Percentiles rank a stretch among this genome's conserved stretches.
Conservation (phyloP, 2,329 filamentous ascomycete species). For the Cladosporium cucumerinum region DNA sequence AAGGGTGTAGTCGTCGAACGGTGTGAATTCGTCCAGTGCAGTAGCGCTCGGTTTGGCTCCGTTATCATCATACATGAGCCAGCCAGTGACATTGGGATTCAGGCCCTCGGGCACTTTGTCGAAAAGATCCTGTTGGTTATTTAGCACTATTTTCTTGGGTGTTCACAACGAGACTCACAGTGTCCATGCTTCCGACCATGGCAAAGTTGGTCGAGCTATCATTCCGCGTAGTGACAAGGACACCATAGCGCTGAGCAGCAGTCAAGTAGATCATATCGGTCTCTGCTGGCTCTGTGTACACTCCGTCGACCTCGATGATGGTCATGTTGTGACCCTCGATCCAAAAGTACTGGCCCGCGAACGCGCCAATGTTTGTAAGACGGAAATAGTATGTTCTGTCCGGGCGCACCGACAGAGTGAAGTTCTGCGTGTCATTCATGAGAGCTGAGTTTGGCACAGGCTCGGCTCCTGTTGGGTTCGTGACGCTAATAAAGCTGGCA, state of each 20-base stretch:
- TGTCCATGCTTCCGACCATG: slow-evolving; percentile 52
- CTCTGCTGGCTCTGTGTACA: slow-evolving; percentile 58
- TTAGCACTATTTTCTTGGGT: slow-evolving; percentile 17
- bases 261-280: slow-evolving; percentile 62
- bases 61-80: slow-evolving; percentile 53
- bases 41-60: slow-evolving; percentile 50
- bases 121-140: slow-evolving; percentile 50
- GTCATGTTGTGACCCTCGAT: slow-evolving; percentile 64
- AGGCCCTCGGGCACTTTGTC: slow-evolving; percentile 63
- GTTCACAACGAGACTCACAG: slow-evolving; percentile 29
- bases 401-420: slow-evolving; percentile 45
- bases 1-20: slow-evolving; percentile 71
- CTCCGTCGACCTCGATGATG: slow-evolving; percentile 69
- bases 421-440: slow-evolving; percentile 58
- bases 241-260: slow-evolving; percentile 68
- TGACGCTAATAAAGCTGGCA: slow-evolving; percentile 52
- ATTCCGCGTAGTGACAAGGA: slow-evolving; percentile 60
- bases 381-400: slow-evolving; percentile 62
- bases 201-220: slow-evolving; percentile 56
- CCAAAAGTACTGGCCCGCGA: slow-evolving; percentile 69
- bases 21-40: slow-evolving; percentile 58
- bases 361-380: slow-evolving; percentile 67
- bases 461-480: slow-evolving; percentile 59
- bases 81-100: slow-evolving; percentile 60
- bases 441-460: slow-evolving; percentile 64